These are phyloP conservation scores for Leishmania braziliensis DNA, from an alignment of 208 protist genomes.

Conservation along the genomic window DNA sequence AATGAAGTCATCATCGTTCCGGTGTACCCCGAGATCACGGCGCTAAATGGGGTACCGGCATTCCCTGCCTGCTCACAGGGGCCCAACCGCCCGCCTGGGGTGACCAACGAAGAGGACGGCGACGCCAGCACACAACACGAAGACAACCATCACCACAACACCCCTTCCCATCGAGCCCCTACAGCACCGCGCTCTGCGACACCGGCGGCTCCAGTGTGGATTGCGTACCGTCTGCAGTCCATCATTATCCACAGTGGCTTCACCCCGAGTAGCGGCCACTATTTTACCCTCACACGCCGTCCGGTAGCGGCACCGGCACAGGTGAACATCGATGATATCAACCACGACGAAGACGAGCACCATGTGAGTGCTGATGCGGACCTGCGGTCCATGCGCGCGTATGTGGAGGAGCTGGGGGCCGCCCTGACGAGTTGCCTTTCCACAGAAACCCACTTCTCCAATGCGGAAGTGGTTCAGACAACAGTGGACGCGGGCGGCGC, in stretches of 20 bases:
- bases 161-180: not conserved
- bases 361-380: not conserved
- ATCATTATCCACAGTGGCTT: slow-evolving; percentile 75
- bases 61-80: not conserved
- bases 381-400: not conserved
- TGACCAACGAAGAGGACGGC: not conserved
- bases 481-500: not conserved
- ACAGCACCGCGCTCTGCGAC: not conserved
- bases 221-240: slow-evolving; percentile 53
- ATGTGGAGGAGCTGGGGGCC: slow-evolving; percentile 8
- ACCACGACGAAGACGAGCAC: not conserved
- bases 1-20: slow-evolving; percentile 59
- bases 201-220: slow-evolving; percentile 12
- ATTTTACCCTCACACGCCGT: slow-evolving; percentile 45
- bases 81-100: not conserved
- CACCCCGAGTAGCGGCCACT: slow-evolving; percentile 66
- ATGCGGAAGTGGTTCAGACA: not conserved
- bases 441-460: not conserved
- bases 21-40: slow-evolving; percentile 1
- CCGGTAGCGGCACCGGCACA: not conserved
- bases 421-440: slow-evolving; percentile 10
- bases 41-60: not conserved
- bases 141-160: not conserved
- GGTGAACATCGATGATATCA: not conserved
- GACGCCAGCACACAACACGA: not conserved